These are phyloP conservation scores for Jamesozyma rosinii DNA, from an alignment of 805 yeast genomes.

Conservation along the genomic window DNA sequence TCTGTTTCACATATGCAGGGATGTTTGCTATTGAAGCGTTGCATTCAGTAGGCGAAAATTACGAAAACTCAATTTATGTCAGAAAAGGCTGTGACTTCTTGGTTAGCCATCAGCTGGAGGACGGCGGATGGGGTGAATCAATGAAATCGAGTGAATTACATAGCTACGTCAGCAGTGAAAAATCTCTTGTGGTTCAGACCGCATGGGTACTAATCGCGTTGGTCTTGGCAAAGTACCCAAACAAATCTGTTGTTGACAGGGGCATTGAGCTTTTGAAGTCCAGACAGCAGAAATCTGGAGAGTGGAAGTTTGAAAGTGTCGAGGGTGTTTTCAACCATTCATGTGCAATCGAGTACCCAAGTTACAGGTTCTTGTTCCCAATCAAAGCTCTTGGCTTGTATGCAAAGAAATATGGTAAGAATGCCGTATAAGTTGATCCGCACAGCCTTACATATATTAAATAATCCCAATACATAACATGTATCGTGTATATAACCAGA, in stretches of 20 bases:
- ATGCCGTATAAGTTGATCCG: slow-evolving; percentile 1
- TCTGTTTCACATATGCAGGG: slow-evolving; percentile 89
- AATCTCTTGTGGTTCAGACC: slow-evolving; percentile 76
- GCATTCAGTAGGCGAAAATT: slow-evolving; percentile 54
- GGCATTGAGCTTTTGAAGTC: slow-evolving; percentile 58
- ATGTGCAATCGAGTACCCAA: slow-evolving; percentile 91
- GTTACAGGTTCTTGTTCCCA: slow-evolving; percentile 80
- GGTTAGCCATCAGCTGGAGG: slow-evolving; percentile 60
- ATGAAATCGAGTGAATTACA: slow-evolving; percentile 83
- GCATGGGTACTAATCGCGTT: slow-evolving; percentile 87
- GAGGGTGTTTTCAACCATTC: slow-evolving; percentile 97
- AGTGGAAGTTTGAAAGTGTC: slow-evolving; percentile 73
- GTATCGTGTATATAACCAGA: no score
- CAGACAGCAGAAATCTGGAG: slow-evolving; percentile 67
- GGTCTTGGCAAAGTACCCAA: slow-evolving; percentile 71
- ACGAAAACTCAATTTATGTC: slow-evolving; percentile 53
- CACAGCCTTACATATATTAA: no score
- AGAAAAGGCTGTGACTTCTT: slow-evolving; percentile 78
- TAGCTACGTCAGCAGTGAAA: slow-evolving; percentile 55
- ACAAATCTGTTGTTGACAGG: slow-evolving; percentile 45
- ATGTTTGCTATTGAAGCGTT: slow-evolving; percentile 97
- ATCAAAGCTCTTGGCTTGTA: slow-evolving; percentile 87
- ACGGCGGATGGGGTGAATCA: slow-evolving; percentile 98
- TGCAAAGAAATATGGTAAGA: slow-evolving; percentile 9
- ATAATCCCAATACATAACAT: no score